phyloP scores from a whole-genome alignment of 2,329 filamentous ascomycete genomes.

The Lachnellula cervina region DNA sequence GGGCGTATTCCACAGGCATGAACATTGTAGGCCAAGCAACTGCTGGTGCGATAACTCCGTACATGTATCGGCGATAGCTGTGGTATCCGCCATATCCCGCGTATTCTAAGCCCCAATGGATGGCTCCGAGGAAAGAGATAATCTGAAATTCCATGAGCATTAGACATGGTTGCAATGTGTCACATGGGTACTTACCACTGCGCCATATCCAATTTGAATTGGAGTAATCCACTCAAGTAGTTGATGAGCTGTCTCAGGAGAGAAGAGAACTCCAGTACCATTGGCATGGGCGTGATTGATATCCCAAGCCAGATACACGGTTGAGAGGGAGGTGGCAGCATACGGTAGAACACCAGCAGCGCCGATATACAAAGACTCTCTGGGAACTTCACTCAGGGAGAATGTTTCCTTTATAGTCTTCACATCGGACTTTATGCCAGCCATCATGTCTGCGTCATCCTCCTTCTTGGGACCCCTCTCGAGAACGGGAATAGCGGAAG shows the following conservation, averaged over 20 bases:
- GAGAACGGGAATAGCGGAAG: slow-evolving; percentile 47
- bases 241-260: slow-evolving; percentile 62
- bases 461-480: slow-evolving; percentile 32
- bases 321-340: slow-evolving; percentile 75
- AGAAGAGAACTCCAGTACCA: slow-evolving; percentile 61
- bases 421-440: slow-evolving; percentile 51
- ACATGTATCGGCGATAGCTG: slow-evolving; percentile 75
- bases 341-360: slow-evolving; percentile 81
- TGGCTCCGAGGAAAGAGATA: slow-evolving; percentile 87
- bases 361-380: slow-evolving; percentile 62
- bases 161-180: background rate
- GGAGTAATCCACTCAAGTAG: slow-evolving; percentile 75
- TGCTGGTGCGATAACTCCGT: slow-evolving; percentile 73
- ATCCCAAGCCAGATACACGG: slow-evolving; percentile 77
- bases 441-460: slow-evolving; percentile 47
- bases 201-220: slow-evolving; percentile 85
- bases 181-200: slow-evolving; percentile 54
- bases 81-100: slow-evolving; percentile 62
- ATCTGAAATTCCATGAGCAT: slow-evolving; percentile 47
- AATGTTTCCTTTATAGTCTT: slow-evolving; percentile 66
- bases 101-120: slow-evolving; percentile 90
- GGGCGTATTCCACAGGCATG: slow-evolving; percentile 76
- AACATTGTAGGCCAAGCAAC: slow-evolving; percentile 87
- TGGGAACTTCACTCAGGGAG: slow-evolving; percentile 58
- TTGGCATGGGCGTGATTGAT: slow-evolving; percentile 62